Evolutionary conservation across 176 grass and related monocot genomes (phyloP), one percentile per base, ranked within the genome.

Genomic region (Dendrocalamus sinicus): DNA sequence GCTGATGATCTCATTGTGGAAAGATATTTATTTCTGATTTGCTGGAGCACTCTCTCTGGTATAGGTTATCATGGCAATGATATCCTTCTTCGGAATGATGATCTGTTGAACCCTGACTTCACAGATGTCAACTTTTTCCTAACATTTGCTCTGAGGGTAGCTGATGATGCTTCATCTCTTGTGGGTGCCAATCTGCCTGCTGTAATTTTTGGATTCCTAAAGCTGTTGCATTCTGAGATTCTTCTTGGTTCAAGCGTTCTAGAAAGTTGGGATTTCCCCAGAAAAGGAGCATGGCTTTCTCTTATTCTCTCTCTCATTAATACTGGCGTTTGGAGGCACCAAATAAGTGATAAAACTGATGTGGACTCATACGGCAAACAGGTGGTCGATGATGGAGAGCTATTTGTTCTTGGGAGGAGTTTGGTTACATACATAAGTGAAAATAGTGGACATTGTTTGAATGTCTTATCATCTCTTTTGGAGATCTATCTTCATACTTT

Each of bases 11-110:
- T 98, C 70, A 89, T 98, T 26, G 88, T 95, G 16, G 96, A 98
- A 90, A 93, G 93, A 80, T 95, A 98, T 53, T 48, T 95, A 69
- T 98, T 92, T 78, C 89, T 93, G 28, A 87, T 95, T 41, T 93
- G 91, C 80, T 98, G 91, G 93, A 89, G 81, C 80, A 92, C 81
- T 66, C 68, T 98, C 20, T 91, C 91, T 81, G 70, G 80, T 86
- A 81, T 90, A 47, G 81, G 44, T 72, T 86, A 79, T 70, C 57
- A 58, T 75, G 76, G 37, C 70, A 88, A 83, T 79, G 26, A 70
- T 77, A 68, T 70, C 77, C 13, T 72, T 80, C 57, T 83, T 51
- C 79, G 48, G 81, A 79, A 73, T 87, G 72, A 87, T 75, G 52
- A 44, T 94, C 89, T 78, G 84, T 41, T 87, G 76, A 83, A 94